Evolutionary conservation across 495 filamentous ascomycete species (phyloP).

Genomic region (Aspergillus olivimuriae): DNA sequence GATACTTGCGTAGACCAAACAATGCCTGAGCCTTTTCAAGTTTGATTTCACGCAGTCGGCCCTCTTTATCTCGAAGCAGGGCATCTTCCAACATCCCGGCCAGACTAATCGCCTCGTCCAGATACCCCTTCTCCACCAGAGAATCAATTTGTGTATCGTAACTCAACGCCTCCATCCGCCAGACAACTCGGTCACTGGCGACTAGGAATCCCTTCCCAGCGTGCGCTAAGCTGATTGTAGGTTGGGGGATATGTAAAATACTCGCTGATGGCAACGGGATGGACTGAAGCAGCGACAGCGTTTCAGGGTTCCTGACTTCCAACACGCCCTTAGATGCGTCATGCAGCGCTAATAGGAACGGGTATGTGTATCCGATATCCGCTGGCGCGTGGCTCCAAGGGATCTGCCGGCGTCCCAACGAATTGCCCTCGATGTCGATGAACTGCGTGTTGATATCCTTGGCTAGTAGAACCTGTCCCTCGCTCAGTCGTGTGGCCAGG

Average conservation of each 20-base stretch:
- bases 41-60: conserved; percentile 72
- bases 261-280: conserved; percentile 73
- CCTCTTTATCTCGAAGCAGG: conserved; percentile 74
- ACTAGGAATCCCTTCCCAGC: conserved; percentile 93
- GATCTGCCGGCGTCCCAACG: conserved; percentile 78
- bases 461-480: conserved; percentile 79
- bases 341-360: conserved; percentile 86
- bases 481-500: conserved; percentile 70
- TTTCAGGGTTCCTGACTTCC: conserved; percentile 90
- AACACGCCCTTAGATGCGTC: conserved; percentile 75
- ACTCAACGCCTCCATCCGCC: conserved; percentile 90
- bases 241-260: conserved; percentile 86
- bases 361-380: conserved; percentile 89
- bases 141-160: conserved; percentile 91
- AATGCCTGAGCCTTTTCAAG: conserved; percentile 83
- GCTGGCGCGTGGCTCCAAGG: conserved; percentile 88
- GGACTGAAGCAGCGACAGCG: conserved; percentile 77
- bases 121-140: conserved; percentile 64
- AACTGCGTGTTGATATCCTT: conserved; percentile 97
- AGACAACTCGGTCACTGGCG: conserved; percentile 78
- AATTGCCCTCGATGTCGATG: conserved; percentile 73
- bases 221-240: conserved; percentile 85
- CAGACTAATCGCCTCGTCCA: conserved; percentile 91
- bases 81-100: conserved; percentile 88
- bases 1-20: conserved; percentile 77